Evolutionary conservation across 306 rosid genomes (phyloP), one percentile per base, ranked within the genome.

Genomic region (Mimosa bimucronata): DNA sequence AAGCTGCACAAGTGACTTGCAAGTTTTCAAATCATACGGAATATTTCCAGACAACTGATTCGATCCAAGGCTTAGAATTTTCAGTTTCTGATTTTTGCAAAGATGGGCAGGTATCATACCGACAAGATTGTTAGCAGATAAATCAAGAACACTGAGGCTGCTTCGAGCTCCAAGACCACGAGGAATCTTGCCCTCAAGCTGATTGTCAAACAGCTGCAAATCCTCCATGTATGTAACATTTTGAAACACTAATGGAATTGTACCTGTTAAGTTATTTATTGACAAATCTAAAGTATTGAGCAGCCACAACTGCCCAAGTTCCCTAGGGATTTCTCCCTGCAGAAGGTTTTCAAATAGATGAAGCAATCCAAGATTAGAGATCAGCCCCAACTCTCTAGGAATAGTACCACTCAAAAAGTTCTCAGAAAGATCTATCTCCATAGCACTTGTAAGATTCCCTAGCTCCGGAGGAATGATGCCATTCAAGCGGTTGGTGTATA

Each of bases 191-290:
- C 97, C 97, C 79, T 85, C 90, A 69, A 92, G 94, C 74, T 77
- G 88, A 70, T 92, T 92, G 77, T 92, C 86, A 83, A 92, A 92
- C 29, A 92, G 89, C 82, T 92, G 97, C 79, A 92, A 88, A 84
- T 92, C 94, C 75, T 41, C 86, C 81, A 92, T 62, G 74, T 6
- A 75, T 25, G 88, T 60, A 31, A 92, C 91, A 74, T 92, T 87
- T 78, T 90, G 92, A 85, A 92, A 87, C 65, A 87, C 91, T 9
- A 81, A 55, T n/a, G 97, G 97, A 69, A 92, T 90, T 71, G 46
- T 77, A 37, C 94, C 97, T 15, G 90, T 90, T 75, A 92, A 84
- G 62, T 87, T 79, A 82, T 92, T 92, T 57, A 92, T 79, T 2
- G 92, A 92, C 68, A 92, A 71, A 72, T 92, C 97, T 52, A 92